These are phyloP conservation scores for Cutaneotrichosporon sp. DNA, from an alignment of 1,284 basidiomycete species.

Conservation along the genomic window DNA sequence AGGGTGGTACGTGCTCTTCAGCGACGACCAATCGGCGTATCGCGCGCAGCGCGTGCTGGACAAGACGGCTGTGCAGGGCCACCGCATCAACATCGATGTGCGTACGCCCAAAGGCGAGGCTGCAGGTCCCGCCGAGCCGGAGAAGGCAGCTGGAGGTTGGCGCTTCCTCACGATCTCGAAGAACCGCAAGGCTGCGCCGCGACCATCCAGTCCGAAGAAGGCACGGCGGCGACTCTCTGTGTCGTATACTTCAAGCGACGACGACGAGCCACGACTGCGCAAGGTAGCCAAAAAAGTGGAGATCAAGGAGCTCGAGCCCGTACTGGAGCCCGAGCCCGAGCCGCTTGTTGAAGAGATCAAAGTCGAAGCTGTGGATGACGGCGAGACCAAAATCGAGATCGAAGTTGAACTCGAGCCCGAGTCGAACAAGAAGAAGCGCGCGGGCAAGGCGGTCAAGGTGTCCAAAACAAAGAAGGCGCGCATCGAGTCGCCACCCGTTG, in stretches of 20 bases:
- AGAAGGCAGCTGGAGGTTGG: constrained; percentile 31
- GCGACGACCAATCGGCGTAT: constrained; percentile 34
- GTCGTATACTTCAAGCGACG: constrained; percentile 32
- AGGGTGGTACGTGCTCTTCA: constrained; percentile 51
- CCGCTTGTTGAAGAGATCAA: constrained; percentile 11
- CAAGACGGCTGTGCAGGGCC: constrained; percentile 38
- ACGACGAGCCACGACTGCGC: constrained; percentile 17
- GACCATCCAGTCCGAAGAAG: constrained; percentile 23
- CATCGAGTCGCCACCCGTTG: constrained; percentile 24
- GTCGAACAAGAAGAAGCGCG: constrained; percentile 39
- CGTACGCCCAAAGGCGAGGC: constrained; percentile 27
- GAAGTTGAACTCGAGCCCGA: constrained; percentile 19
- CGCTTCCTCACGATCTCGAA: constrained; percentile 44
- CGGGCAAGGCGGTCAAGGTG: constrained; percentile 23
- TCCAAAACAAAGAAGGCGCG: constrained; percentile 21
- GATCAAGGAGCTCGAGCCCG: constrained; percentile 12
- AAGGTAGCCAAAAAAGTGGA: constrained; percentile 13
- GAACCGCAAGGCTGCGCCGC: constrained; percentile 30
- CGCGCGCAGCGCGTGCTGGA: constrained; percentile 39
- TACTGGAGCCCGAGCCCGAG: background rate
- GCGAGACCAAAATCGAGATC: constrained; percentile 9
- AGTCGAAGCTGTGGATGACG: constrained; percentile 7
- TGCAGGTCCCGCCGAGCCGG: constrained; percentile 13
- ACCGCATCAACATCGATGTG: constrained; percentile 34
- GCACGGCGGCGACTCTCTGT: constrained; percentile 21